Evolutionary conservation across 2,329 filamentous ascomycete species (phyloP), one percentile per base, ranked within the genome.

Genomic region (Colletotrichum horii): DNA sequence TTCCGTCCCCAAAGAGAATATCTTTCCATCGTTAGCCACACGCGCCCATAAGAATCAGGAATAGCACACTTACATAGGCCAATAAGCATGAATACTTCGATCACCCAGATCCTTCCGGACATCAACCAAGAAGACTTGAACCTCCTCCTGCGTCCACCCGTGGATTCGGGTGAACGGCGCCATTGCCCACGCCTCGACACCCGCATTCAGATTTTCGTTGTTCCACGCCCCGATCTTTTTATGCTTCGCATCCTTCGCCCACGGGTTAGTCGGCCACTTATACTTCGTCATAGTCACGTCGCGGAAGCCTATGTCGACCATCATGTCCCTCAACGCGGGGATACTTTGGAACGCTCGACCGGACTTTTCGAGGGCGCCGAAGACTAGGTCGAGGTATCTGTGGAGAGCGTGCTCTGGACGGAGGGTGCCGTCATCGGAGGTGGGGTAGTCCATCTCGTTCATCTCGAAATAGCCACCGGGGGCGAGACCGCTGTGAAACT

Each of bases 61-160:
- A 52, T n/a, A 14, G 14, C n/a, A 48, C 43, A n/a, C 55, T 58
- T 19, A 16, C 24, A 58, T 58, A 4, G 55, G 55, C 55, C 55
- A 58, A 28, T 58, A 58, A 28, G 55, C 55, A 58, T 58, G 55
- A 28, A 58, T 58, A 0, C 26, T 5, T 2, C 15, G 14, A 2
- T 58, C 3, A 0, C 1, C 3, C 1, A 58, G 1, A 19, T 58
- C 55, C 1, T 28, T 19, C 0, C 55, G 14, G 0, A 58, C 55
- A 28, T 58, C 55, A 11, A 58, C 55, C 24, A 58, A 2, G 15
- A 58, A 58, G 4, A 28, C 55, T 8, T 26, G 22, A 28, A 58
- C 22, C 55, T 28, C 24, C 55, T 28, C 55, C 55, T 28, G 22
- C 15, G 55, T 58, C 55, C 55, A 58, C 2, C 55, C 55, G 0